These are phyloP conservation scores for Neoboletus brunneissimus DNA, from an alignment of 768 basidiomycete genomes.

Conservation along the genomic window DNA sequence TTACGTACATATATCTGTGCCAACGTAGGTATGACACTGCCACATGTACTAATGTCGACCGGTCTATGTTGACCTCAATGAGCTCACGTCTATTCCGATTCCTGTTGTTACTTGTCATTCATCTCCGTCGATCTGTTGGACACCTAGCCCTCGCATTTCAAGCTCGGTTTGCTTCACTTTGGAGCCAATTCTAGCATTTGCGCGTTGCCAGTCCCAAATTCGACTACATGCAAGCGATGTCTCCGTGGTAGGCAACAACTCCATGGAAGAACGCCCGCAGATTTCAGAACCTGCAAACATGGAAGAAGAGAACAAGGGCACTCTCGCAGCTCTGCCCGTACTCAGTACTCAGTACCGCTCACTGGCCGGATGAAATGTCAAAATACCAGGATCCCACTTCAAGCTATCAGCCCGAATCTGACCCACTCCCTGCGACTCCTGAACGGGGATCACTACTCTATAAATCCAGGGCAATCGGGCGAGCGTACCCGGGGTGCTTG, in stretches of 20 bases:
- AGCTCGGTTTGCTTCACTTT: not conserved
- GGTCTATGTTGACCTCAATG: not conserved
- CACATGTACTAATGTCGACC: too few species aligned
- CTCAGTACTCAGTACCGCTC: not conserved
- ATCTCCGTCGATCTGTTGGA: not conserved
- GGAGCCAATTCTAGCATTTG: not conserved
- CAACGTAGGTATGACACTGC: too few species aligned
- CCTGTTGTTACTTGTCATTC: conserved; percentile 3
- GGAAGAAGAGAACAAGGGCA: not conserved
- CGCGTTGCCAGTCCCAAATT: not conserved
- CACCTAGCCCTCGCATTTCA: conserved; percentile 1
- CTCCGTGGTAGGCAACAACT: not conserved
- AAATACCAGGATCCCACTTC: not conserved
- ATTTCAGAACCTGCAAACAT: not conserved
- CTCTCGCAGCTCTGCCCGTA: conserved; percentile 3
- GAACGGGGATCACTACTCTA: conserved; percentile 14
- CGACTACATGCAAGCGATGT: not conserved
- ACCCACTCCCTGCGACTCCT: conserved; percentile 2
- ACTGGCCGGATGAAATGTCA: not conserved
- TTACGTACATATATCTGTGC: too few species aligned
- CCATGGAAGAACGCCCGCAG: not conserved
- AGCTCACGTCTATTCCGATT: not conserved
- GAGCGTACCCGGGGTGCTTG: not conserved
- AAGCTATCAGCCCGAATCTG: not conserved
- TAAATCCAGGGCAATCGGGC: not conserved